These are phyloP conservation scores for Diaporthe destruens DNA, from an alignment of 2,329 filamentous ascomycete species.

Conservation along the genomic window DNA sequence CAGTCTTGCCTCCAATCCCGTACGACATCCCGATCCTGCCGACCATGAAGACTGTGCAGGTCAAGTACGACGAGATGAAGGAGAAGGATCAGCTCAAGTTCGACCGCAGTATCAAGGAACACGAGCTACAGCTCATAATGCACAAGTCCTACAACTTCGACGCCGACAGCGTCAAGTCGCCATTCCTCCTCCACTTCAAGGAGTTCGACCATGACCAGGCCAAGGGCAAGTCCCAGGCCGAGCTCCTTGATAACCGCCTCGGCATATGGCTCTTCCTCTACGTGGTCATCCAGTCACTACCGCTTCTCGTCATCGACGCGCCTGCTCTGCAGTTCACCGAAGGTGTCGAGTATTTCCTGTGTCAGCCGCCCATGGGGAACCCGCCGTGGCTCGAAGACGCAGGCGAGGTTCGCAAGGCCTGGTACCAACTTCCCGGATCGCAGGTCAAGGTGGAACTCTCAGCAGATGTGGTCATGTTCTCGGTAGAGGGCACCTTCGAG, in stretches of 20 bases:
- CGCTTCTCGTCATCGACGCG: constrained; percentile 82
- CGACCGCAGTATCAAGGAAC: constrained; percentile 78
- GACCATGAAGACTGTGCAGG: constrained; percentile 73
- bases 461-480: constrained; percentile 71
- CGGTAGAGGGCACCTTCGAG: constrained; percentile 71
- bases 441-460: constrained; percentile 68
- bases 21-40: constrained; percentile 89
- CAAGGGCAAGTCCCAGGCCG: constrained; percentile 72
- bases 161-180: constrained; percentile 66
- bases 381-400: constrained; percentile 80
- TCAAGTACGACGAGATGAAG: constrained; percentile 74
- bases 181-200: constrained; percentile 78
- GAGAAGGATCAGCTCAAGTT: constrained; percentile 81
- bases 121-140: constrained; percentile 83
- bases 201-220: constrained; percentile 79
- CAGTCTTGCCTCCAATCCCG: constrained; percentile 90
- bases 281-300: constrained; percentile 80
- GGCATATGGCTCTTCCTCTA: constrained; percentile 89
- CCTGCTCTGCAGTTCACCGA: constrained; percentile 76
- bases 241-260: constrained; percentile 77
- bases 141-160: constrained; percentile 86
- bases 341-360: constrained; percentile 85
- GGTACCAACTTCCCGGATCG: constrained; percentile 80
- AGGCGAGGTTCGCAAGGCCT: constrained; percentile 73
- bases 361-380: constrained; percentile 78